Conservation (phyloP, 768 basidiomycete genomes). For the Suillus placidus region DNA sequence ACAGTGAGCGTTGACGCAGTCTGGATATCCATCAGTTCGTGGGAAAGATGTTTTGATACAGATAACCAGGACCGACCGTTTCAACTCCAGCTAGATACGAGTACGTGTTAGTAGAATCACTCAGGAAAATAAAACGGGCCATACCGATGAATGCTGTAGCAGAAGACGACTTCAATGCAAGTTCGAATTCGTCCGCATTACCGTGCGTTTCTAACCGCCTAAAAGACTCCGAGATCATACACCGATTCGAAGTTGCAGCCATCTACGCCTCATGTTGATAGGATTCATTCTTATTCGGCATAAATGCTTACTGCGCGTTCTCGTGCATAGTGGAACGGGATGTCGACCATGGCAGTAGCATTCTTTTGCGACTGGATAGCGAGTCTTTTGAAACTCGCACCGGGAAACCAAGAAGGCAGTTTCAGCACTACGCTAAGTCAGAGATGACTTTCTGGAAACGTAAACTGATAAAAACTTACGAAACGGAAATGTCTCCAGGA, state of each 20-base stretch:
- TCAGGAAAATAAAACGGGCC: slow-evolving; percentile 6
- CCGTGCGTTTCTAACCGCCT: slow-evolving; percentile 18
- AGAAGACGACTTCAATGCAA: slow-evolving; percentile 33
- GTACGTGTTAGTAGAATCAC: slow-evolving; percentile 11
- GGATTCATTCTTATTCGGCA: not conserved
- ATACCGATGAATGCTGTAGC: slow-evolving; percentile 37
- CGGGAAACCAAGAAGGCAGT: slow-evolving; percentile 39
- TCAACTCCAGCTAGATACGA: slow-evolving; percentile 29
- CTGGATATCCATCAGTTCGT: slow-evolving; percentile 18
- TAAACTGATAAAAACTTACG: slow-evolving; percentile 25
- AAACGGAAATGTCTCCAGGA: slow-evolving; percentile 36
- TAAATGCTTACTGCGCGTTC: slow-evolving; percentile 24
- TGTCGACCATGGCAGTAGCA: slow-evolving; percentile 31
- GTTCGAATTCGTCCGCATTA: slow-evolving; percentile 27
- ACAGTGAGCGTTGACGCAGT: slow-evolving; percentile 35
- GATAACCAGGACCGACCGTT: slow-evolving; percentile 23
- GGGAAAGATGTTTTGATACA: not conserved
- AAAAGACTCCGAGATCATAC: slow-evolving; percentile 36
- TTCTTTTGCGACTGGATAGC: slow-evolving; percentile 33
- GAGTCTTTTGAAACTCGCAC: slow-evolving; percentile 34
- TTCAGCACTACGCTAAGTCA: slow-evolving; percentile 30
- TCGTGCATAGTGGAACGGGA: slow-evolving; percentile 33
- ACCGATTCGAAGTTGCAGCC: slow-evolving; percentile 25
- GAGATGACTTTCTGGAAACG: not conserved
- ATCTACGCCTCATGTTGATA: slow-evolving; percentile 14